Evolutionary conservation across 2,329 filamentous ascomycete genomes (phyloP), one percentile per base, ranked within the genome.

Genomic region (Cladosporium sp.): DNA sequence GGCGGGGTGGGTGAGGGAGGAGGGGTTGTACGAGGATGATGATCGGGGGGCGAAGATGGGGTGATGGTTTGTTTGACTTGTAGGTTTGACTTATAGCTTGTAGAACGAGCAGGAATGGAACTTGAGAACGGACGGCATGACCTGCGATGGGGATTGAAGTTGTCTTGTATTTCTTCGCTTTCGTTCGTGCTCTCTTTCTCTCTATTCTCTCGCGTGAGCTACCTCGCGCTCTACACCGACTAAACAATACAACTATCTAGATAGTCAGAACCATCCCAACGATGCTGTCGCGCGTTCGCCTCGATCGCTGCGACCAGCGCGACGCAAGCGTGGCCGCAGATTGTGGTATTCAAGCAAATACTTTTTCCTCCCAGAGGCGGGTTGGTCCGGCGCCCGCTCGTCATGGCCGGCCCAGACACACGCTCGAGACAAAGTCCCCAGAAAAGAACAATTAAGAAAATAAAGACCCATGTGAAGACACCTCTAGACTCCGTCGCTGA

Each of bases 1-100:
- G 0, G 79, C 78, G 56, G 77, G 75, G 25, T 91, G 87, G 85
- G 82, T 93, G 30, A 75, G 83, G 67, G 76, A 79, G 13, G 80
- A 86, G 70, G 76, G 73, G 1, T 67, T 92, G 66, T 92, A 92
- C 76, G 71, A 65, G 28, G 67, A 71, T 5, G 73, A 75, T 66
- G 69, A 67, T 21, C 60, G 66, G 36, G 72, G 71, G 4, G 71
- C 71, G 26, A 75, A 75, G 70, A 74, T 74, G 73, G 72, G 39
- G 2, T 65, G 63, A 65, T 34, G 5, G 36, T 43, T 43, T 8
- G 18, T 5, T n/a, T 10, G n/a, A n/a, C n/a, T 43, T 3, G 18
- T 13, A 18, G 13, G 13, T 14, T 7, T 18, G 34, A 39, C 34
- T 36, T 36, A n/a, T n/a, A n/a, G n/a, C n/a, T n/a, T n/a, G n/a